Evolutionary conservation across 2,329 filamentous ascomycete species (phyloP), one percentile per base, ranked within the genome.

Genomic region (Trichoderma citrinoviride): DNA sequence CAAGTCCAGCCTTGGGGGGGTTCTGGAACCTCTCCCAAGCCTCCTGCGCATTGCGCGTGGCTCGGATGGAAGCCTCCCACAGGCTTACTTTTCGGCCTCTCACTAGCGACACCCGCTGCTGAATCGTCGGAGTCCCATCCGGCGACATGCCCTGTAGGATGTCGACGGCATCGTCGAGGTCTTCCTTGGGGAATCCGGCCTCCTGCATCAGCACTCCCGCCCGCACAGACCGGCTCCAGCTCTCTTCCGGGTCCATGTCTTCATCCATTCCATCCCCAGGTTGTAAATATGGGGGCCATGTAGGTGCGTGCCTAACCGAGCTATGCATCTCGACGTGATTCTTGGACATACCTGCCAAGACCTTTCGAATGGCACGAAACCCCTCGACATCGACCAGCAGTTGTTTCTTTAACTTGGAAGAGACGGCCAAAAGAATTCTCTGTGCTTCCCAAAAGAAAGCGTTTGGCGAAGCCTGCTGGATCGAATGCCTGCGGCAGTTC

Each of bases 261-360:
- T 86, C 86, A 71, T 89, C 87, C 67, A 85, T 82, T 1, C 86
- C 86, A 70, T 89, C 83, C 65, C 83, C 80, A 12, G 82, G 79
- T 43, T 80, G 77, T 62, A 85, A 76, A 73, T 87, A 88, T 0
- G 87, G 87, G 10, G 87, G 87, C 87, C 86, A 89, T 2, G 79
- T 80, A 56, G 81, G 78, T 2, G 78, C 76, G 63, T 85, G 80
- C 29, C 84, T 81, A 21, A 74, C 68, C 1, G 82, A 79, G 37
- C 80, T 81, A 40, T 78, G 80, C 15, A 73, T 75, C 72, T 89
- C 87, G 5, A 74, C 75, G 7, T 75, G 71, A 8, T 82, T 83
- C 70, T 87, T 88, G 49, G 79, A 79, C 63, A 83, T 76, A 3
- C 81, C 84, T 7, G 84, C 73, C 62, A 89, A 72, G 3, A 87